phyloP scores from a whole-genome alignment of 225 moss, liverwort and hornwort genomes.

The Polytrichum formosum region DNA sequence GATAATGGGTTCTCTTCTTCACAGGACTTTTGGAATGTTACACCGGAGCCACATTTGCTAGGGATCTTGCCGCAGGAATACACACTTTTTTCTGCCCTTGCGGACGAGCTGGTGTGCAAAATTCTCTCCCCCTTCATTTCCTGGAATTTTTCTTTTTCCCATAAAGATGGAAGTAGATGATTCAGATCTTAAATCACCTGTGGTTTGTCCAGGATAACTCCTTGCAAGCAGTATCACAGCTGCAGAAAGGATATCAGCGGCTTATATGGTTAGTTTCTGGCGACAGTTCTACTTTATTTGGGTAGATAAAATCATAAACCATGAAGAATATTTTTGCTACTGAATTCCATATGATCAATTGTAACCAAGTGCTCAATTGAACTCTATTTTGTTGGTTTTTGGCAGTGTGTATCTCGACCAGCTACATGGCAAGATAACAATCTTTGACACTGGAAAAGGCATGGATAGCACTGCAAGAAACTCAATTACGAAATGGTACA shows the following conservation, averaged over 20 bases:
- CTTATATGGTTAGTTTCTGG: conserved; percentile 9
- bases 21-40: conserved; percentile 49
- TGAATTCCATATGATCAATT: too few relatives aligned
- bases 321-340: too few relatives aligned
- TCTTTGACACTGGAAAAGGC: conserved; percentile 45
- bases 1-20: not conserved
- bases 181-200: too few relatives aligned
- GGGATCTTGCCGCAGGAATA: conserved; percentile 46
- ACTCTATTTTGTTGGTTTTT: not conserved
- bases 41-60: conserved; percentile 47
- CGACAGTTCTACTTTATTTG: not conserved
- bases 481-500: conserved; percentile 42
- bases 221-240: conserved; percentile 38
- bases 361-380: too few relatives aligned
- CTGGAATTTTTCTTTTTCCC: too few relatives aligned
- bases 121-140: not conserved
- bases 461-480: conserved; percentile 37
- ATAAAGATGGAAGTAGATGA: too few relatives aligned
- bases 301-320: too few relatives aligned
- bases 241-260: conserved; percentile 14
- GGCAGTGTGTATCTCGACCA: conserved; percentile 36
- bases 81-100: conserved; percentile 44
- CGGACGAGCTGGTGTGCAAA: conserved; percentile 34
- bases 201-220: conserved; percentile 36
- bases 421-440: conserved; percentile 20